Percentiles rank a stretch among this genome's conserved stretches.
Evolutionary conservation across 257 asterid species (phyloP).

Genomic region (Fraxinus excelsior): DNA sequence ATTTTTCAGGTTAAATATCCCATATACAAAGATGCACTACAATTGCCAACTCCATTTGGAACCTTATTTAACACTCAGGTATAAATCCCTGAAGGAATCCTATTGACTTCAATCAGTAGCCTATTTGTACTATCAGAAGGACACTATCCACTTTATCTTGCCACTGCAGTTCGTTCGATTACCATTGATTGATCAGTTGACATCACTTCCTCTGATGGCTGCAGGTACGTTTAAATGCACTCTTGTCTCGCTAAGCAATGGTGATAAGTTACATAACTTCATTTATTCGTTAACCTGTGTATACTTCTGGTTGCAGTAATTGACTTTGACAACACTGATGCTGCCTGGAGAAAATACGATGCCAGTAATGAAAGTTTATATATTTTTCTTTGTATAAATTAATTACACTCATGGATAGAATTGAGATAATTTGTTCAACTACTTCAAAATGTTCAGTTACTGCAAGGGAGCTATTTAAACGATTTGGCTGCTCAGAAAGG

Average conservation of each 20-base stretch:
- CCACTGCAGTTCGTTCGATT: slow-evolving; percentile 45
- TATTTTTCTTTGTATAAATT: slow-evolving; percentile 2
- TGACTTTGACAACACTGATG: slow-evolving; percentile 65
- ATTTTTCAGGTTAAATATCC: slow-evolving; percentile 58
- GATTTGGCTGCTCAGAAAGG: slow-evolving; percentile 62
- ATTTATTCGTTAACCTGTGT: neutral
- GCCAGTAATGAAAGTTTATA: slow-evolving; percentile 38
- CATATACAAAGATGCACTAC: slow-evolving; percentile 47
- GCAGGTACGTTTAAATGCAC: slow-evolving; percentile 41
- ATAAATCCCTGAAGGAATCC: slow-evolving; percentile 19
- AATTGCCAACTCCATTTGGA: slow-evolving; percentile 63
- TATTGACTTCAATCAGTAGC: neutral
- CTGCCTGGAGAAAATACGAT: slow-evolving; percentile 62
- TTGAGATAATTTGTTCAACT: slow-evolving; percentile 19
- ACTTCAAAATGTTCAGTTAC: slow-evolving; percentile 46
- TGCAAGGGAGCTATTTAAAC: slow-evolving; percentile 65
- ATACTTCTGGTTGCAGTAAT: slow-evolving; percentile 50
- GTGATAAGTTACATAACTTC: slow-evolving; percentile 1
- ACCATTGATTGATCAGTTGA: slow-evolving; percentile 52
- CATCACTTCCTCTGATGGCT: slow-evolving; percentile 62
- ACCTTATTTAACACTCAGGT: slow-evolving; percentile 58
- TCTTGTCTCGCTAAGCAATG: slow-evolving; percentile 1
- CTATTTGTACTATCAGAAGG: slow-evolving; percentile 1
- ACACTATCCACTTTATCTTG: slow-evolving; percentile 18
- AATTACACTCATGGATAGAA: slow-evolving; percentile 2